phyloP scores from a whole-genome alignment of 1,139 yeast species.

The Yamadazyma kanchanaburiensis region DNA sequence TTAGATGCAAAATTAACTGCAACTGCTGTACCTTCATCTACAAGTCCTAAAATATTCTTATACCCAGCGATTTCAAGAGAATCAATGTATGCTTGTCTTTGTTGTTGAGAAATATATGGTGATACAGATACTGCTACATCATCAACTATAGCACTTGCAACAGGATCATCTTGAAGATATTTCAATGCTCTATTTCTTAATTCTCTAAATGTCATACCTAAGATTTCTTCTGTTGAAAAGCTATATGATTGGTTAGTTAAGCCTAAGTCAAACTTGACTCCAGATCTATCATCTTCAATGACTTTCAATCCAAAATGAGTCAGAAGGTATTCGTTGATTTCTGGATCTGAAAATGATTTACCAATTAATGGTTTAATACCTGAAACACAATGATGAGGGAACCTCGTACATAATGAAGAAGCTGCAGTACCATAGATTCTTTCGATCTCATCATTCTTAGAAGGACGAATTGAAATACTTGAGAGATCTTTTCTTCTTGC shows the following conservation, averaged over 20 bases:
- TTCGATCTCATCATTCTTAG: constrained; percentile 48
- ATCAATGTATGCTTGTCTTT: constrained; percentile 70
- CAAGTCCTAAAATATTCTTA: constrained; percentile 56
- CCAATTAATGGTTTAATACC: constrained; percentile 75
- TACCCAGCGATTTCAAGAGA: constrained; percentile 72
- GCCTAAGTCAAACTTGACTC: constrained; percentile 56
- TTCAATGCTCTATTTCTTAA: constrained; percentile 60
- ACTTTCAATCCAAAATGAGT: constrained; percentile 64
- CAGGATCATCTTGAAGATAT: constrained; percentile 29
- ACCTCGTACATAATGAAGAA: constrained; percentile 64
- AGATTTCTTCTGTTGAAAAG: constrained; percentile 64
- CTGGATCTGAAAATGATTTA: constrained; percentile 45
- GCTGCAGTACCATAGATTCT: constrained; percentile 80
- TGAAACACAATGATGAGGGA: constrained; percentile 68
- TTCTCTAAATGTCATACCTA: constrained; percentile 79
- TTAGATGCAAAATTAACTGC: constrained; percentile 72
- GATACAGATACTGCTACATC: constrained; percentile 81
- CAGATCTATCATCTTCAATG: constrained; percentile 37
- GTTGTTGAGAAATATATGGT: constrained; percentile 59
- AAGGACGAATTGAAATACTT: constrained; percentile 63
- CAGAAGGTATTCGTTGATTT: constrained; percentile 40
- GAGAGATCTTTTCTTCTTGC: constrained; percentile 87
- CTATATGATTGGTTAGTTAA: constrained; percentile 38
- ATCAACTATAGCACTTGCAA: constrained; percentile 37
- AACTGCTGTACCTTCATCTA: constrained; percentile 89